Evolutionary conservation across 345 rosid species (phyloP).

Genomic region (Salix udensis): DNA sequence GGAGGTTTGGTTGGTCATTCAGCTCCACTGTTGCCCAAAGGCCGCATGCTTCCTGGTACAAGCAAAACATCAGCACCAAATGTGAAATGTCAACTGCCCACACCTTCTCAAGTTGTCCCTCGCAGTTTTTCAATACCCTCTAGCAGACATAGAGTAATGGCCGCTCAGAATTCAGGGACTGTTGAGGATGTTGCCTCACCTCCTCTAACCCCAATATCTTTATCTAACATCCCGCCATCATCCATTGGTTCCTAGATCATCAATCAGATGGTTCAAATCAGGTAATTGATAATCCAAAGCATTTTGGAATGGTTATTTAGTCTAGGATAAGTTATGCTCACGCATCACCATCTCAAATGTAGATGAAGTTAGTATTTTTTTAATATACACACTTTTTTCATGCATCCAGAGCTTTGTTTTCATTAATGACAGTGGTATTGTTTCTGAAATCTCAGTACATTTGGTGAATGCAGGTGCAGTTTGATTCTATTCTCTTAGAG

Average conservation of each 20-base stretch:
- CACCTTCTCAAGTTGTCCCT: slow-evolving; percentile 25
- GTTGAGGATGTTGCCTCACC: slow-evolving; percentile 52
- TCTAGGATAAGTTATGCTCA: not conserved
- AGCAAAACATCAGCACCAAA: not conserved
- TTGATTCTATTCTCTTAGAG: slow-evolving; percentile 9
- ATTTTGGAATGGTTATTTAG: slow-evolving; percentile 5
- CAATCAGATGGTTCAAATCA: slow-evolving; percentile 24
- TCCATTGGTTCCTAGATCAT: slow-evolving; percentile 12
- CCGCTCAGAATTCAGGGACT: slow-evolving; percentile 36
- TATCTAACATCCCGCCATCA: slow-evolving; percentile 26
- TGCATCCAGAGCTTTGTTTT: not conserved
- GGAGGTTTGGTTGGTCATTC: slow-evolving; percentile 25
- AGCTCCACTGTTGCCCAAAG: slow-evolving; percentile 21
- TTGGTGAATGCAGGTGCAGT: slow-evolving; percentile 26
- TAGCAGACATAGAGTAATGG: slow-evolving; percentile 17
- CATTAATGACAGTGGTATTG: not conserved
- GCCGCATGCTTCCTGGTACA: slow-evolving; percentile 9
- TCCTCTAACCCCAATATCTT: slow-evolving; percentile 62
- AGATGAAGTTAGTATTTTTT: not conserved
- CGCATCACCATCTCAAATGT: not conserved
- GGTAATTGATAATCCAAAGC: slow-evolving; percentile 31
- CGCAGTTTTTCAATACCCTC: slow-evolving; percentile 36
- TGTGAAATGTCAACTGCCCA: slow-evolving; percentile 22
- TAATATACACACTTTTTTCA: not conserved
- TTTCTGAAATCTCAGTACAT: slow-evolving; percentile 9